Conservation (phyloP, 2,329 filamentous ascomycete species). For the Stagonosporopsis chrysanthemi region DNA sequence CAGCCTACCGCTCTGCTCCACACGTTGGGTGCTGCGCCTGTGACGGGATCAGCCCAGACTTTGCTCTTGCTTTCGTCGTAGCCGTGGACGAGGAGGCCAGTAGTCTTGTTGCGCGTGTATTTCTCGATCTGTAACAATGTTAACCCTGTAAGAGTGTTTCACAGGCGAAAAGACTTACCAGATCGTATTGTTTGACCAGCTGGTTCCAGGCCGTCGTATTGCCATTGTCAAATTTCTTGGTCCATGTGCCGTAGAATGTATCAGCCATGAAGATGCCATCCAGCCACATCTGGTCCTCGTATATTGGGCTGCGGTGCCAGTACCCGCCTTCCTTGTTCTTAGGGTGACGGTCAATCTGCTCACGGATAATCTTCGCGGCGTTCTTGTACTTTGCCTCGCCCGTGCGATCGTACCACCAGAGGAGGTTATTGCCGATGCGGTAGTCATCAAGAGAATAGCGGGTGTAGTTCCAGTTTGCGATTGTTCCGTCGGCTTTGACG, state of each 20-base stretch:
- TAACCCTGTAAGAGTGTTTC: too few species aligned
- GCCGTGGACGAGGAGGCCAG: conserved; percentile 31
- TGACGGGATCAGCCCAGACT: conserved; percentile 32
- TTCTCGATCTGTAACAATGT: conserved; percentile 20
- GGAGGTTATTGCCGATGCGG: conserved; percentile 59
- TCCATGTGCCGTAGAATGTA: conserved; percentile 40
- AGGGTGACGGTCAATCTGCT: conserved; percentile 55
- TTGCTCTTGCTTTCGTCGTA: conserved; percentile 35
- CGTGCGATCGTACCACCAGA: conserved; percentile 50
- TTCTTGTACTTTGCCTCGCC: conserved; percentile 54
- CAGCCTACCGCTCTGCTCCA: conserved; percentile 37
- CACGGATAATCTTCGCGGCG: conserved; percentile 54
- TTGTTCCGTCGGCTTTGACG: conserved; percentile 49
- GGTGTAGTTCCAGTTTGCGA: conserved; percentile 53
- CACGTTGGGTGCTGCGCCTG: conserved; percentile 33
- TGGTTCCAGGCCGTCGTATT: conserved; percentile 51
- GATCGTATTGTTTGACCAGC: conserved; percentile 30
- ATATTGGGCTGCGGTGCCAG: conserved; percentile 57
- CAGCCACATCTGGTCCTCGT: conserved; percentile 62
- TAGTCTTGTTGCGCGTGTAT: conserved; percentile 27
- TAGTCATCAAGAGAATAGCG: conserved; percentile 58
- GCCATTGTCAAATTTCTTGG: conserved; percentile 34
- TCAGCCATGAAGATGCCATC: conserved; percentile 56
- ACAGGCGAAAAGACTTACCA: too few species aligned
- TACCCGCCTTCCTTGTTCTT: conserved; percentile 59